Evolutionary conservation across 306 rosid species (phyloP), one percentile per base, ranked within the genome.

Genomic region (Ceratonia siliqua): DNA sequence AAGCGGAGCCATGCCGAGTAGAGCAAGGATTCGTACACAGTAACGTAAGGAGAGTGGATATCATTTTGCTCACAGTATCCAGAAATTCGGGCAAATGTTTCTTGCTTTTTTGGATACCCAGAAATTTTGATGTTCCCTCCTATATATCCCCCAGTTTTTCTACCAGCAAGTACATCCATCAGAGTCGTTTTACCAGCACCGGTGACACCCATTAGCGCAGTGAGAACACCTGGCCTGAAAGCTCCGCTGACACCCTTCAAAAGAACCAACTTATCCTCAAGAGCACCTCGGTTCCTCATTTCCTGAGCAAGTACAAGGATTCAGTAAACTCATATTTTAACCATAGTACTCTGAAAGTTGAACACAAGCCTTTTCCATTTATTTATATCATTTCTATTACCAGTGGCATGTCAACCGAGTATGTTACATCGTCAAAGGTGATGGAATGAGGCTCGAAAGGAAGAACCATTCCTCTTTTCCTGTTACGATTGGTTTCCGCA

Each of bases 151-250:
- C 96, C 91, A 5, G 97, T 94, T 85, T 94, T 94, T 86, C 96
- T 86, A 28, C 97, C 97, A 3, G 97, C 90, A 45, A 94, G 81
- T 11, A 94, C 98, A 83, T 94, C 98, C 98, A 94, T 94, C 57
- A 94, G 70, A 50, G 98, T 94, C 41, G 97, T 94, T 82, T 94
- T 94, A n/a, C 98, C 98, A 65, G 97, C 98, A 50, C 98, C 98
- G 36, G 96, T 91, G 22, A 94, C 89, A 25, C 97, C 98, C 98
- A 94, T 94, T 2, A 94, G 82, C 72, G 98, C 97, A 62, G 98
- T 91, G 72, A 94, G 89, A 73, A 94, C 91, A 41, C 98, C 98
- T 24, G 97, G 98, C 84, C 92, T 88, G 64, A 91, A 94, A 58
- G 87, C 88, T 35, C 97, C 98, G 74, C 96, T 89, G 11, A 91